A percentile compares a stretch with the other conserved stretches of the same genome.
Evolutionary conservation across 1,139 yeast species (phyloP).

Genomic region (Suhomyces kunorum): DNA sequence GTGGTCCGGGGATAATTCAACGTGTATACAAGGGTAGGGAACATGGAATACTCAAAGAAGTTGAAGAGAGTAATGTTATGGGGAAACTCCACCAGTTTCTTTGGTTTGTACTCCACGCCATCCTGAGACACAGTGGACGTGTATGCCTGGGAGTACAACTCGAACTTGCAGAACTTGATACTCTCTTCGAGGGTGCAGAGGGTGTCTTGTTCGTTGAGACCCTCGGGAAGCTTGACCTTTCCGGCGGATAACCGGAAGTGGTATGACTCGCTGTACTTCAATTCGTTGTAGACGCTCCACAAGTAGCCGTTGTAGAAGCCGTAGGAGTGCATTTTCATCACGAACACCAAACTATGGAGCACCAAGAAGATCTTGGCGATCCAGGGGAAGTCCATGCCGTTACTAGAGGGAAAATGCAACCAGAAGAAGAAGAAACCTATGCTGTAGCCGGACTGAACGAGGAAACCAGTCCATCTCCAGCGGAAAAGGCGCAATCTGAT

Average conservation of each 20-base stretch:
- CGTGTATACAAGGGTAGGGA: constrained; percentile 85
- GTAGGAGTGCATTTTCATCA: constrained; percentile 93
- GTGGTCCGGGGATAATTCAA: constrained; percentile 78
- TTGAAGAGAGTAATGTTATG: constrained; percentile 63
- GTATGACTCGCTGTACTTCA: constrained; percentile 46
- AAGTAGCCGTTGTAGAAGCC: constrained; percentile 87
- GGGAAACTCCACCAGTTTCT: constrained; percentile 55
- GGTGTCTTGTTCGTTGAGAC: constrained; percentile 28
- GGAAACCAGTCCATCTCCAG: constrained; percentile 68
- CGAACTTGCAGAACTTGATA: constrained; percentile 63
- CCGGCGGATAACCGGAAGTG: constrained; percentile 24
- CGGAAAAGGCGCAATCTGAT: constrained; percentile 43
- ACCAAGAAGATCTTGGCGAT: constrained; percentile 80
- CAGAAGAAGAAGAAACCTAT: constrained; percentile 49
- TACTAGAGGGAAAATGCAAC: constrained; percentile 53
- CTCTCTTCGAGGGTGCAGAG: constrained; percentile 43
- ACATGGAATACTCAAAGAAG: constrained; percentile 79
- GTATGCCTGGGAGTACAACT: constrained; percentile 51
- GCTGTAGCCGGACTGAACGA: constrained; percentile 59
- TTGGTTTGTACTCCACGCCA: constrained; percentile 16
- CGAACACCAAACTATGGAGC: constrained; percentile 77
- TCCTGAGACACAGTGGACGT: constrained; percentile 23
- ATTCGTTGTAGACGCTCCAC: constrained; percentile 65
- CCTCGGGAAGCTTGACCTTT: constrained; percentile 17
- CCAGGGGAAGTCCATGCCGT: constrained; percentile 65